Evolutionary conservation across 208 protist genomes (phyloP).

Genomic region (Acanthamoeba healyi): DNA sequence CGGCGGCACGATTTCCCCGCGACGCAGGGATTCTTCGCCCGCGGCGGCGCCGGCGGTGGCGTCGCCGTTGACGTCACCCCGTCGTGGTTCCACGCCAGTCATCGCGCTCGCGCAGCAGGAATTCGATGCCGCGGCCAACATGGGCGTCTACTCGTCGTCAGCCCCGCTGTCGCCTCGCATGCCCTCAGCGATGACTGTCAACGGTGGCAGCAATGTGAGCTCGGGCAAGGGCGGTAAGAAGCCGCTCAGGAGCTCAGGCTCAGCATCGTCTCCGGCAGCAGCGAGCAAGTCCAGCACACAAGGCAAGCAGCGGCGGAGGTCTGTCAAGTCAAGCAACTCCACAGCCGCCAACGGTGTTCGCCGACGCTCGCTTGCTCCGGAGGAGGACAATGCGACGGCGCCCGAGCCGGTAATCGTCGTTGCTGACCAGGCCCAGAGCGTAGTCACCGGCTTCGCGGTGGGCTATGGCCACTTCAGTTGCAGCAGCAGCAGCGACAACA

Average conservation of each 20-base stretch:
- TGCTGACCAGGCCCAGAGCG: neutral
- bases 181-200: neutral
- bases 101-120: neutral
- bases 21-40: neutral
- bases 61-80: neutral
- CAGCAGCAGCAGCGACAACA: neutral
- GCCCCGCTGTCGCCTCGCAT: neutral
- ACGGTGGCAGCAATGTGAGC: neutral
- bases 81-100: neutral
- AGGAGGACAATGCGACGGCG: neutral
- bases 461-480: neutral
- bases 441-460: neutral
- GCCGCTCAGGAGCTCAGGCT: neutral
- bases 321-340: neutral
- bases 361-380: neutral
- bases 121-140: neutral
- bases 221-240: neutral
- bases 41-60: neutral
- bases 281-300: neutral
- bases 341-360: too few relatives aligned
- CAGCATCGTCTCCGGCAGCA: neutral
- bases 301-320: neutral
- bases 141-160: neutral
- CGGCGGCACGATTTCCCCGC: neutral
- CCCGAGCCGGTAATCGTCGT: neutral